Conservation (phyloP, 2,329 filamentous ascomycete genomes). For the Alternaria longipes region DNA sequence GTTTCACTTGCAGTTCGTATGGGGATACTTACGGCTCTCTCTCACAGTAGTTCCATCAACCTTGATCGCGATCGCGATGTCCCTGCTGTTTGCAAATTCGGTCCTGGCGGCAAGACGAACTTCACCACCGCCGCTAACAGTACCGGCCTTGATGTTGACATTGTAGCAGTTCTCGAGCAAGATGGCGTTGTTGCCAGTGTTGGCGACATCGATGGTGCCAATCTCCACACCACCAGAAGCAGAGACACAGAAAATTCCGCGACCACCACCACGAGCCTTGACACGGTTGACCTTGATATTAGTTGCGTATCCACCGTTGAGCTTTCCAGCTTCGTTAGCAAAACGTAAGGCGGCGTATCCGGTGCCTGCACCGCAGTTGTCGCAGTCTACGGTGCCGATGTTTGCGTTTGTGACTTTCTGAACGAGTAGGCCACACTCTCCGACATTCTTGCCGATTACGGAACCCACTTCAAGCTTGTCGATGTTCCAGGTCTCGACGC, state of each 20-base stretch:
- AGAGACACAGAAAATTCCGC: slow-evolving; percentile 67
- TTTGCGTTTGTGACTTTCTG: slow-evolving; percentile 63
- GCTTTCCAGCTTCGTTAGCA: slow-evolving; percentile 65
- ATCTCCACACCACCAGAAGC: slow-evolving; percentile 65
- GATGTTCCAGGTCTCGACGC: slow-evolving; percentile 69
- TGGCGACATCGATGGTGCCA: slow-evolving; percentile 58
- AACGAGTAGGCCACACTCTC: slow-evolving; percentile 66
- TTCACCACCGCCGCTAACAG: slow-evolving; percentile 64
- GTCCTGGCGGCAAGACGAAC: slow-evolving; percentile 62
- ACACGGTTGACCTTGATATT: slow-evolving; percentile 65
- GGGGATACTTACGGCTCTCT: slow-evolving; percentile 52
- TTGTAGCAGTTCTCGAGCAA: slow-evolving; percentile 70
- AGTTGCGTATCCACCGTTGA: slow-evolving; percentile 60
- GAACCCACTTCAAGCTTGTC: slow-evolving; percentile 62
- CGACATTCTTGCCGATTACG: slow-evolving; percentile 64
- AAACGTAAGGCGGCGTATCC: slow-evolving; percentile 67
- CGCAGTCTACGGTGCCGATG: slow-evolving; percentile 65
- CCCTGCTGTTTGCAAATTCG: slow-evolving; percentile 65
- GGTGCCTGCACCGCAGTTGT: slow-evolving; percentile 62
- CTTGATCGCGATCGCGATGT: slow-evolving; percentile 60
- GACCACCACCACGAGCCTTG: slow-evolving; percentile 64
- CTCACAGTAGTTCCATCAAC: slow-evolving; percentile 63
- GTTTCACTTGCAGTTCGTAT: no score
- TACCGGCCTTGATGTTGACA: slow-evolving; percentile 61
- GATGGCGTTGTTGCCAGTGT: slow-evolving; percentile 65